phyloP scores from a whole-genome alignment of 257 asterid genomes.

The Capsicum baccatum region DNA sequence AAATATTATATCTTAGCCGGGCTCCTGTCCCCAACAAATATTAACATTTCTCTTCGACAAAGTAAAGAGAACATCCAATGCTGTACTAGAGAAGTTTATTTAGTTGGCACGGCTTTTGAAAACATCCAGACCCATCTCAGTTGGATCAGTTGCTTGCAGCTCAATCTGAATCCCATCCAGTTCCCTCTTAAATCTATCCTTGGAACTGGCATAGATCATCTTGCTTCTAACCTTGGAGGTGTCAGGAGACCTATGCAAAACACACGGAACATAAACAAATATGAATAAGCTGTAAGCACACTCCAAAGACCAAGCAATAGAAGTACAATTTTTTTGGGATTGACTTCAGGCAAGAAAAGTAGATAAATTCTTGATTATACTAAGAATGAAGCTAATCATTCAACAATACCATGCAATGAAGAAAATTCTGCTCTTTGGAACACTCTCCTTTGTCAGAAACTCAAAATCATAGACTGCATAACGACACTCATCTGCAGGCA shows the following conservation, averaged over 20 bases:
- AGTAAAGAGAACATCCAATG: slow-evolving; percentile 26
- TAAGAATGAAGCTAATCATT: neutral
- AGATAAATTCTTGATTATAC: neutral
- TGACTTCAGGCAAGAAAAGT: neutral
- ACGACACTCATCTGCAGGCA: slow-evolving; percentile 29
- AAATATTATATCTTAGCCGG: slow-evolving; percentile 5
- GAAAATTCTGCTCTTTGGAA: slow-evolving; percentile 31
- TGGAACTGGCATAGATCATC: slow-evolving; percentile 29
- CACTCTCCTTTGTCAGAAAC: slow-evolving; percentile 25
- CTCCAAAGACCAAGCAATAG: neutral
- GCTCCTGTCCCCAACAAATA: slow-evolving; percentile 24
- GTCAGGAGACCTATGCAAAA: slow-evolving; percentile 26
- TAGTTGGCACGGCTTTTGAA: slow-evolving; percentile 30
- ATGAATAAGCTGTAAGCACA: neutral
- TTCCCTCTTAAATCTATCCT: slow-evolving; percentile 30
- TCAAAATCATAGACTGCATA: slow-evolving; percentile 26
- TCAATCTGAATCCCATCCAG: slow-evolving; percentile 28
- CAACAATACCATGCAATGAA: slow-evolving; percentile 20
- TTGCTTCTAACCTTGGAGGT: slow-evolving; percentile 30
- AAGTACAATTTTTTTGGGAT: neutral
- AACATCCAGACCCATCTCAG: slow-evolving; percentile 30
- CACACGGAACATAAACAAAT: neutral
- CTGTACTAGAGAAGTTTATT: neutral
- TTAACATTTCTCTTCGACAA: slow-evolving; percentile 25
- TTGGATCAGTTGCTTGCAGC: slow-evolving; percentile 29